These are phyloP conservation scores for Jatropha multifida DNA, from an alignment of 441 rosid species.

Conservation along the genomic window DNA sequence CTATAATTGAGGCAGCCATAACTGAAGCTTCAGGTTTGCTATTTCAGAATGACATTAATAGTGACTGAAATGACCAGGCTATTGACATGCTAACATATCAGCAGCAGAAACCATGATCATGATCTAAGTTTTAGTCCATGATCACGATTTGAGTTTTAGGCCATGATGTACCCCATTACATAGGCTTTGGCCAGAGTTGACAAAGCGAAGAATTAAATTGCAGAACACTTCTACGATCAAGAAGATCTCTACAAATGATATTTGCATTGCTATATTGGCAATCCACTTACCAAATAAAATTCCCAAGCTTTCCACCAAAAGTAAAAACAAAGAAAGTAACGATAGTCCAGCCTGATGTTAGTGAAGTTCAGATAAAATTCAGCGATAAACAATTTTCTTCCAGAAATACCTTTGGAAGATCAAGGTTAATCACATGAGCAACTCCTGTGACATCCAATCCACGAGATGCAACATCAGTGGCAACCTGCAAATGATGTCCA, in stretches of 20 bases:
- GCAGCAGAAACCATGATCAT: slow-evolving; percentile 6
- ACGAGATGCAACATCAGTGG: slow-evolving; percentile 47
- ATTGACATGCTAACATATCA: slow-evolving; percentile 13
- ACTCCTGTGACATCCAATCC: slow-evolving; percentile 48
- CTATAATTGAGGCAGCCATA: slow-evolving; percentile 38
- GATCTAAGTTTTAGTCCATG: slow-evolving; percentile 1
- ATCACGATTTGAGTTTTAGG: not conserved
- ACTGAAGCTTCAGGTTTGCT: slow-evolving; percentile 32
- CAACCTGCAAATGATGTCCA: slow-evolving; percentile 29
- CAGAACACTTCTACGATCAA: slow-evolving; percentile 1
- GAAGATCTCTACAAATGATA: not conserved
- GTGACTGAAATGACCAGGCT: slow-evolving; percentile 17
- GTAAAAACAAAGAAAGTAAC: not conserved
- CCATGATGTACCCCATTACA: not conserved
- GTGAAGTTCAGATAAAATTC: not conserved
- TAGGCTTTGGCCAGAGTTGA: not conserved
- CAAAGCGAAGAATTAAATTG: slow-evolving; percentile 2
- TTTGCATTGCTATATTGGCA: slow-evolving; percentile 3
- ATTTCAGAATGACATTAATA: slow-evolving; percentile 22
- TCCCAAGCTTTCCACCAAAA: slow-evolving; percentile 3
- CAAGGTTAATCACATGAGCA: slow-evolving; percentile 44
- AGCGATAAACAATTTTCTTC: slow-evolving; percentile 10
- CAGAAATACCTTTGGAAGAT: slow-evolving; percentile 44
- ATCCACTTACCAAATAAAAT: not conserved
- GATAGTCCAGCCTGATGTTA: not conserved